A percentile compares a stretch with the other conserved stretches of the same genome.
Evolutionary conservation across 495 filamentous ascomycete genomes (phyloP).

Genomic region (Parmelia sp.): DNA sequence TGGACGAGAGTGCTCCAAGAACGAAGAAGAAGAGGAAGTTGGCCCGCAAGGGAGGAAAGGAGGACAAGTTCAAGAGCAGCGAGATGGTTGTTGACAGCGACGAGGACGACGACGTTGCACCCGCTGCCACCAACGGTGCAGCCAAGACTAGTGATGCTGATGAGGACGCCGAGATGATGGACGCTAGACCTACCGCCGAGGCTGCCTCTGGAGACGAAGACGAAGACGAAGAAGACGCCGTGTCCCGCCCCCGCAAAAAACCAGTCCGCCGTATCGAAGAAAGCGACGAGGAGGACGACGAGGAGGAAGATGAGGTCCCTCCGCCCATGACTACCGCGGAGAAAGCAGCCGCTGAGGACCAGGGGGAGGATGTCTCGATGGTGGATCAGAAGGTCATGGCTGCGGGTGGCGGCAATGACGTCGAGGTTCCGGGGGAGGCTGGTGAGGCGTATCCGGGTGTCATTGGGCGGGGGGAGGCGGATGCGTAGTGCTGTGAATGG

Average conservation of each 20-base stretch:
- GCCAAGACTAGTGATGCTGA: slow-evolving; percentile 23
- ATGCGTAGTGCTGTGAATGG: background rate
- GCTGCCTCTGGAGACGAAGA: slow-evolving; percentile 7
- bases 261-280: slow-evolving; percentile 16
- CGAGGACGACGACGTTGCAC: slow-evolving; percentile 44
- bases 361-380: slow-evolving; percentile 18
- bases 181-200: slow-evolving; percentile 2
- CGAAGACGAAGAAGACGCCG: slow-evolving; percentile 15
- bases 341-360: slow-evolving; percentile 11
- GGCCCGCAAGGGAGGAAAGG: slow-evolving; percentile 40
- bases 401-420: slow-evolving; percentile 25
- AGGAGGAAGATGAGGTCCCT: slow-evolving; percentile 2
- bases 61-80: slow-evolving; percentile 66
- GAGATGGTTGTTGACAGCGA: slow-evolving; percentile 76
- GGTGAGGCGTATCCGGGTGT: slow-evolving; percentile 6
- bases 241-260: slow-evolving; percentile 14
- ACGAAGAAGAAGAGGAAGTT: slow-evolving; percentile 51
- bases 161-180: slow-evolving; percentile 19
- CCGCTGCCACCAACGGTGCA: slow-evolving; percentile 34
- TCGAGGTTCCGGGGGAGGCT: slow-evolving; percentile 18
- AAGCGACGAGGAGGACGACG: slow-evolving; percentile 14
- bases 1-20: slow-evolving; percentile 38
- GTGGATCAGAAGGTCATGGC: slow-evolving; percentile 22
- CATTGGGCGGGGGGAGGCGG: background rate
- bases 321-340: slow-evolving; percentile 10